Evolutionary conservation across 2,329 filamentous ascomycete species (phyloP), one percentile per base, ranked within the genome.

Genomic region (Ceratocystis huliohia): DNA sequence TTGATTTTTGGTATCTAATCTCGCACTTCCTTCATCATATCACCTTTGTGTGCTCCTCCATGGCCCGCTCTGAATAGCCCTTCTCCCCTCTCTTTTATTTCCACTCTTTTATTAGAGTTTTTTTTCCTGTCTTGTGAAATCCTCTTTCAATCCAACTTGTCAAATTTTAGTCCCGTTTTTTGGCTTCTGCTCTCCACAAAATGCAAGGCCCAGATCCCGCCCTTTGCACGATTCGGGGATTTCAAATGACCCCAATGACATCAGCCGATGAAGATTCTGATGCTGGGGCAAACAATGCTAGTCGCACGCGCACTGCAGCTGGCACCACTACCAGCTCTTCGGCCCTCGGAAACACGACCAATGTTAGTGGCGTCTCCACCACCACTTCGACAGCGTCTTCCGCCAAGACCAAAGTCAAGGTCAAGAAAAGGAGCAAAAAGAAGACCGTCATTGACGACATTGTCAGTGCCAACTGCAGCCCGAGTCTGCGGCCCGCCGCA

Each of bases 381-480:
- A 41, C 37, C 37, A 5, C 37, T 33, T 17, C 20, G 20, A 30
- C 65, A 25, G 33, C 25, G 45, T 17, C 65, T 67, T 70, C 48
- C 10, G 13, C 61, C 28, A 67, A 65, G 28, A 44, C n/a, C 45
- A 64, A 64, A 22, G 22, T 22, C 66, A 65, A 64, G 50, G 46
- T 17, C 3, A 64, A 67, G 25, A 67, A 64, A 77, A 75, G 2
- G 75, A 76, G n/a, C 63, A 66, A 64, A 44, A 63, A 65, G 25
- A 44, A 59, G 28, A 28, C 25, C 10, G 2, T 74, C 72, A 57
- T 84, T 64, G 76, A 83, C 72, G 82, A 85, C 73, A 79, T 84
- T 17, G 80, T 85, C 70, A 85, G 82, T 73, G 81, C 81, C 66
- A 79, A 88, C 74, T 86, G 84, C 75, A 87, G 84, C 74, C 85